Conservation (phyloP, 1,284 basidiomycete species). For the Athelia psychrophila region DNA sequence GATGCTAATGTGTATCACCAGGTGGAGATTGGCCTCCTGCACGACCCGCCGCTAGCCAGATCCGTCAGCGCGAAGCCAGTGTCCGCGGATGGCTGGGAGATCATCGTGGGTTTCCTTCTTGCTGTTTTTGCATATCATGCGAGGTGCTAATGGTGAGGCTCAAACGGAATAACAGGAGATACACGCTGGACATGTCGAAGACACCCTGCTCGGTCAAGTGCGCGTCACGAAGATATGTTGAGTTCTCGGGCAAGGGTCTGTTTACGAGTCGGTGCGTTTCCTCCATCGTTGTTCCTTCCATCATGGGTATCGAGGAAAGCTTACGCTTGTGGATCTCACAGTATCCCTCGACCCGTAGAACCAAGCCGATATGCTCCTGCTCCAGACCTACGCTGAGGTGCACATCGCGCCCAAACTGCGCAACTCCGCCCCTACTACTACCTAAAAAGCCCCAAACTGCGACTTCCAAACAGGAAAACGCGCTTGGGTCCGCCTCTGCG, state of each 20-base stretch:
- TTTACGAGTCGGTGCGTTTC: slow-evolving; percentile 71
- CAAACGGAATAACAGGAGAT: slow-evolving; percentile 71
- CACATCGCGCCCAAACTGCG: slow-evolving; percentile 81
- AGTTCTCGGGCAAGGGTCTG: slow-evolving; percentile 89
- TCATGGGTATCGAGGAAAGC: slow-evolving; percentile 6
- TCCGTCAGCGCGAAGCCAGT: slow-evolving; percentile 86
- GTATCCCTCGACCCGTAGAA: slow-evolving; percentile 56
- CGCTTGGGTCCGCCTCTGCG: slow-evolving; percentile 12
- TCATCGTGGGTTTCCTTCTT: slow-evolving; percentile 61
- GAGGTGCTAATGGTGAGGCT: background rate
- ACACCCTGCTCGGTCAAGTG: slow-evolving; percentile 88
- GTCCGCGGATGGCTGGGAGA: slow-evolving; percentile 96
- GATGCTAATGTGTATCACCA: slow-evolving; percentile 28
- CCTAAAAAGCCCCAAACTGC: slow-evolving; percentile 8
- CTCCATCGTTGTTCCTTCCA: slow-evolving; percentile 9
- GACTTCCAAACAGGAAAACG: slow-evolving; percentile 4
- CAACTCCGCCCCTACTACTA: slow-evolving; percentile 7
- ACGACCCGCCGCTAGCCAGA: slow-evolving; percentile 77
- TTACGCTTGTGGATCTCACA: slow-evolving; percentile 23
- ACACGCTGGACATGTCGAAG: slow-evolving; percentile 89
- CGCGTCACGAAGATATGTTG: slow-evolving; percentile 84
- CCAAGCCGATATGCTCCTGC: slow-evolving; percentile 55
- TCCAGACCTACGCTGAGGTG: slow-evolving; percentile 90
- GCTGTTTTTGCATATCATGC: background rate
- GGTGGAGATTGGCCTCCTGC: slow-evolving; percentile 87